These are phyloP conservation scores for Cyclotella kingstonii DNA, from an alignment of 108 stramenopile genomes.

Conservation along the genomic window DNA sequence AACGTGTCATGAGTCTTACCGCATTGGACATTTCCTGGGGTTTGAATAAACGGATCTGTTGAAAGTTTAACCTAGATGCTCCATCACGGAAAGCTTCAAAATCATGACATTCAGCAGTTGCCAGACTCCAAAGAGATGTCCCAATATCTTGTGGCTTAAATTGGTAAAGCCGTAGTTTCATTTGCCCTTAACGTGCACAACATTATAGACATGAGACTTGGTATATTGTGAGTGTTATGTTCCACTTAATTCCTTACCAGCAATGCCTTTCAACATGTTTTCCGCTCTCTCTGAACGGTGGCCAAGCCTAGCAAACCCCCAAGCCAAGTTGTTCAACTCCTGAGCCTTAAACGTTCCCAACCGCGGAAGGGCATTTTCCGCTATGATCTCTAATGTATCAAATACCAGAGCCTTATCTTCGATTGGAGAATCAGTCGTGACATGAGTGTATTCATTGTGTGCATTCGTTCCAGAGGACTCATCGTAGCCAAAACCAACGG, in stretches of 20 bases:
- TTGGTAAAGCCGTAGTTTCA: slow-evolving; percentile 3
- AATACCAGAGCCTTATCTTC: slow-evolving; percentile 51
- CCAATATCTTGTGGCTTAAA: slow-evolving; percentile 53
- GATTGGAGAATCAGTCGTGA: slow-evolving; percentile 49
- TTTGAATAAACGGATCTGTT: slow-evolving; percentile 53
- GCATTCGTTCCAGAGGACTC: slow-evolving; percentile 24
- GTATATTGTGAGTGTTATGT: too few relatives aligned
- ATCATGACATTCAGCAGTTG: slow-evolving; percentile 61
- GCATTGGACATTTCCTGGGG: slow-evolving; percentile 79
- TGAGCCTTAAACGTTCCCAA: slow-evolving; percentile 49
- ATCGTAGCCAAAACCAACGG: slow-evolving; percentile 71
- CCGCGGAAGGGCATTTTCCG: slow-evolving; percentile 39
- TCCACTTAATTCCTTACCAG: slow-evolving; percentile 19
- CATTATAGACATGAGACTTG: too few relatives aligned
- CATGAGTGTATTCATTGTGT: slow-evolving; percentile 63
- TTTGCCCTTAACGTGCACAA: not conserved
- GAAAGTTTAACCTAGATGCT: slow-evolving; percentile 48
- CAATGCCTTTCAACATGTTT: slow-evolving; percentile 46
- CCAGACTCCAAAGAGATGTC: slow-evolving; percentile 72
- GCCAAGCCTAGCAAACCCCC: slow-evolving; percentile 67
- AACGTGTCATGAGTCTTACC: too few relatives aligned
- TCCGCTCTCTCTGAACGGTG: slow-evolving; percentile 45
- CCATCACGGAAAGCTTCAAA: slow-evolving; percentile 51
- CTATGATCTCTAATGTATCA: slow-evolving; percentile 42
- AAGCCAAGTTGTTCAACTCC: slow-evolving; percentile 81